phyloP scores from a whole-genome alignment of 1,139 yeast genomes.

The Magnusiomyces ingens region DNA sequence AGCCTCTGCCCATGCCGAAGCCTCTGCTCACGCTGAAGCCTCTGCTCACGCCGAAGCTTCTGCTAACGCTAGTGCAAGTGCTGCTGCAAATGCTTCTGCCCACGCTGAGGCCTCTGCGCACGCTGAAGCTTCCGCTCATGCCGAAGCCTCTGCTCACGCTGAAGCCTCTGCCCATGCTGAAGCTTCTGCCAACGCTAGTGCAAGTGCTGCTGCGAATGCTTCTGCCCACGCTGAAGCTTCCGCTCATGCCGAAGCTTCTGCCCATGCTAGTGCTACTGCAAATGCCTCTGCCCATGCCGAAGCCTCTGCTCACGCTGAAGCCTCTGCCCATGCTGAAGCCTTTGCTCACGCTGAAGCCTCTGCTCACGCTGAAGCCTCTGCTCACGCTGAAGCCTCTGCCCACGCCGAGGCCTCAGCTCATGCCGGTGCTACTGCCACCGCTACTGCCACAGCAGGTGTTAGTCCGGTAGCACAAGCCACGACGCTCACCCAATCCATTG shows the following conservation, averaged over 20 bases:
- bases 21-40: too few relatives aligned
- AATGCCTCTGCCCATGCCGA: too few relatives aligned
- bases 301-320: too few relatives aligned
- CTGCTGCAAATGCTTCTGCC: too few relatives aligned
- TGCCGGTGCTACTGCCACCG: background rate
- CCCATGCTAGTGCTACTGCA: too few relatives aligned
- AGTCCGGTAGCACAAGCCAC: background rate
- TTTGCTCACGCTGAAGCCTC: background rate
- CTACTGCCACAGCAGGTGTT: background rate
- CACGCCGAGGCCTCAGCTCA: too few relatives aligned
- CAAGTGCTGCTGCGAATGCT: background rate
- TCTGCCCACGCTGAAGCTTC: background rate
- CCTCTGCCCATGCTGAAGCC: background rate
- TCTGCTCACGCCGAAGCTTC: too few relatives aligned
- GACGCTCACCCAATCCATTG: too few relatives aligned
- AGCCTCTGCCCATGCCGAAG: too few relatives aligned
- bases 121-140: background rate
- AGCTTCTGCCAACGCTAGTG: background rate
- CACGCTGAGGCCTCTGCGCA: background rate
- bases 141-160: background rate
- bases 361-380: background rate
- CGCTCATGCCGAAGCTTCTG: too few relatives aligned
- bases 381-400: too few relatives aligned
- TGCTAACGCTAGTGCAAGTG: too few relatives aligned
- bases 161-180: background rate